Percentiles rank a stretch among this genome's conserved stretches.
Conservation (phyloP, 75 land plant species). For the Cryptomeria japonica region DNA sequence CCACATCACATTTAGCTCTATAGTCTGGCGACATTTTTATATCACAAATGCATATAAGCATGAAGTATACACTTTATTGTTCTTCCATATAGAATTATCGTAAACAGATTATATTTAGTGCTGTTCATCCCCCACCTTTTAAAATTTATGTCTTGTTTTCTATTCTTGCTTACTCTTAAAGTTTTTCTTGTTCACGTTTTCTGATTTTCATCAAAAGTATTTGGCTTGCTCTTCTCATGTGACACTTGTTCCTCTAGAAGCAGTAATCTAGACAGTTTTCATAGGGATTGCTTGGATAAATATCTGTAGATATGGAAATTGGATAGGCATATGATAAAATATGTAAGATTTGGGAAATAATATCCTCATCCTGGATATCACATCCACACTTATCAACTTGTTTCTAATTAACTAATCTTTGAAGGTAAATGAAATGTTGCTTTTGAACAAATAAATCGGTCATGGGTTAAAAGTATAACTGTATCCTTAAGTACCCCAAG, state of each 20-base stretch:
- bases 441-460: too few species aligned
- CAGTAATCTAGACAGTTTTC: not conserved
- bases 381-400: too few species aligned
- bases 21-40: not conserved
- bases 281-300: not conserved
- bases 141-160: not conserved
- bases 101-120: too few species aligned
- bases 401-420: too few species aligned
- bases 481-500: too few species aligned
- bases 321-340: not conserved
- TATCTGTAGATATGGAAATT: too few species aligned
- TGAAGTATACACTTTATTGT: not conserved
- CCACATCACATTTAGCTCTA: not conserved
- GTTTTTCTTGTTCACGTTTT: not conserved
- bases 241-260: not conserved
- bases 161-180: not conserved
- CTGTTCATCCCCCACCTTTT: too few species aligned
- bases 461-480: too few species aligned
- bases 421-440: too few species aligned
- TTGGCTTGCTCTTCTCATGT: not conserved
- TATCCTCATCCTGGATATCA: too few species aligned
- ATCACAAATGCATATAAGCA: not conserved
- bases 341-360: too few species aligned
- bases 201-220: not conserved
- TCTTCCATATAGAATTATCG: not conserved